Evolutionary conservation across 768 basidiomycete species (phyloP).

Genomic region (Nidularia pulvinata): DNA sequence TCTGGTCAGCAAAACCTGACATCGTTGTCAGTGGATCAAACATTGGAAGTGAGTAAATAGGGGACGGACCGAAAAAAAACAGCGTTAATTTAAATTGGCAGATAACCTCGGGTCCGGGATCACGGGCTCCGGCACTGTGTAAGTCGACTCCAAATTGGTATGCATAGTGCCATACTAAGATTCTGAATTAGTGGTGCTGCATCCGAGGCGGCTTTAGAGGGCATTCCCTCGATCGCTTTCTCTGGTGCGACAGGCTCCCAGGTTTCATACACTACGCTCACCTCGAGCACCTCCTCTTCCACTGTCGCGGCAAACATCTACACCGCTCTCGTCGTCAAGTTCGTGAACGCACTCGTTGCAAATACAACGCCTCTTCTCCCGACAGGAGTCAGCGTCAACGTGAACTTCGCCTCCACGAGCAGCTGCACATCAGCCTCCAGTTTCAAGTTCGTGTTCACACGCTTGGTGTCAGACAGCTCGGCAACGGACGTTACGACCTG

Average conservation of each 20-base stretch:
- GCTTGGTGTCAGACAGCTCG: conserved; percentile 24
- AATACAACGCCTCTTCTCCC: conserved; percentile 35
- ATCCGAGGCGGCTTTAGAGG: conserved; percentile 43
- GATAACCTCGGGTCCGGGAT: conserved; percentile 33
- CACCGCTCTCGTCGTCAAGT: conserved; percentile 36
- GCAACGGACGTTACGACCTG: conserved; percentile 43
- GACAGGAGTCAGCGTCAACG: conserved; percentile 38
- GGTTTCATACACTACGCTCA: conserved; percentile 52
- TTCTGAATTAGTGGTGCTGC: conserved; percentile 40
- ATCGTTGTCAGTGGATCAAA: conserved; percentile 47
- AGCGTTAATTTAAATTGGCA: conserved; percentile 2
- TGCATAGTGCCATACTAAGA: neutral
- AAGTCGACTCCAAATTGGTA: conserved; percentile 8
- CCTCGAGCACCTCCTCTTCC: conserved; percentile 22
- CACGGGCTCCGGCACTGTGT: conserved; percentile 40
- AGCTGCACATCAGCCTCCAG: conserved; percentile 32
- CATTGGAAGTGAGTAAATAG: conserved; percentile 34
- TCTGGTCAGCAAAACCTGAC: no score
- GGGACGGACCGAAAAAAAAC: neutral
- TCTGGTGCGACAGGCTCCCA: conserved; percentile 34
- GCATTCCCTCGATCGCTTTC: conserved; percentile 50
- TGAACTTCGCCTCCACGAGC: conserved; percentile 44
- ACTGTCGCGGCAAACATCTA: conserved; percentile 39
- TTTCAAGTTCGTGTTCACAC: conserved; percentile 44
- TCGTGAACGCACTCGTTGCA: conserved; percentile 29